Evolutionary conservation across 495 filamentous ascomycete species (phyloP).

Genomic region (Podospora appendiculata): DNA sequence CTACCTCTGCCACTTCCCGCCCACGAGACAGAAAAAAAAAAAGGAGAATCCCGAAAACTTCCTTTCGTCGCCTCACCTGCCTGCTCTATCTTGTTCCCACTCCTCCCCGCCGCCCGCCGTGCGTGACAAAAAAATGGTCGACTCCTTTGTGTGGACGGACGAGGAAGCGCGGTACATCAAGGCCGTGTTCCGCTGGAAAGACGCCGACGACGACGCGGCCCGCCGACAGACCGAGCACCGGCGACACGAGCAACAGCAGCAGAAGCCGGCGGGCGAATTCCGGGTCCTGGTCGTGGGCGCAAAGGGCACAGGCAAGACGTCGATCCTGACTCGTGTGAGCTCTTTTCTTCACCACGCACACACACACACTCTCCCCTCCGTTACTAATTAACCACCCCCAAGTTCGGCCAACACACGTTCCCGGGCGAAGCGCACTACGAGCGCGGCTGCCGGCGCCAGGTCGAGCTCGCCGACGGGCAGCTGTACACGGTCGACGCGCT

Average conservation of each 20-base stretch:
- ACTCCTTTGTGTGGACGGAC: conserved; percentile 28
- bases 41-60: too few relatives aligned
- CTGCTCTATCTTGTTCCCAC: too few relatives aligned
- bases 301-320: conserved; percentile 34
- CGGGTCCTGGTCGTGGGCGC: conserved; percentile 33
- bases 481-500: conserved; percentile 30
- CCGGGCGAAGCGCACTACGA: conserved; percentile 13
- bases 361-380: background rate
- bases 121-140: conserved; percentile 13
- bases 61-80: too few relatives aligned
- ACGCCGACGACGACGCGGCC: conserved; percentile 6
- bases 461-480: conserved; percentile 17
- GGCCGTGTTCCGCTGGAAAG: conserved; percentile 34
- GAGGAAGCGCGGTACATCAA: conserved; percentile 37
- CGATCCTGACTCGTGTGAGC: conserved; percentile 32
- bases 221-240: background rate
- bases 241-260: conserved; percentile 7
- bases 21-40: background rate
- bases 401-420: conserved; percentile 28
- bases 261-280: conserved; percentile 26
- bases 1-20: background rate
- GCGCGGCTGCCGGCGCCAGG: conserved; percentile 24
- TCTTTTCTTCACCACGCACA: too few relatives aligned
- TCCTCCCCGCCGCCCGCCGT: too few relatives aligned
- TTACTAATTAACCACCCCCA: background rate